Conservation (phyloP, 2,329 filamentous ascomycete genomes). For the Neocucurbitaria cava region DNA sequence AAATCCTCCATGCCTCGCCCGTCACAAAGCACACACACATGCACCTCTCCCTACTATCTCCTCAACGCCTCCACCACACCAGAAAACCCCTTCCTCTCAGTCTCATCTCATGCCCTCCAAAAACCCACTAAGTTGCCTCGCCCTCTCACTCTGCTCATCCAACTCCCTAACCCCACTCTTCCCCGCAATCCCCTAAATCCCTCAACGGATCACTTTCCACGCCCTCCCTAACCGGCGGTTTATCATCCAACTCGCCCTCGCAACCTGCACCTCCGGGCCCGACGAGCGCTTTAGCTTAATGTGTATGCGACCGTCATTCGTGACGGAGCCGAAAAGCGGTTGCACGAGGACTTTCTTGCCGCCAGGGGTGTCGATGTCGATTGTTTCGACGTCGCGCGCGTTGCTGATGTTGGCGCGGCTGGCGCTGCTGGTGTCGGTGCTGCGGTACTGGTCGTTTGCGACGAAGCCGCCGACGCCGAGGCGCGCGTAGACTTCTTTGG, state of each 20-base stretch:
- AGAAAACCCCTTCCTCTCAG: constrained; percentile 2
- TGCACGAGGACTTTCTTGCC: constrained; percentile 62
- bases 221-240: constrained; percentile 23
- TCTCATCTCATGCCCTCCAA: constrained; percentile 11
- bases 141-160: constrained; percentile 29
- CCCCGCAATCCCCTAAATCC: constrained; percentile 6
- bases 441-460: constrained; percentile 46
- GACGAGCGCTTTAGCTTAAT: constrained; percentile 30
- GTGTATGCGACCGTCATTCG: constrained; percentile 38
- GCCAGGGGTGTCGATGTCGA: constrained; percentile 53
- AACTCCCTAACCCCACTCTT: constrained; percentile 26
- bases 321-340: constrained; percentile 51
- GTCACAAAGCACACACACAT: too few relatives aligned
- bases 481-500: constrained; percentile 38
- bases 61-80: constrained; percentile 12
- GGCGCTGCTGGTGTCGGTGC: constrained; percentile 35
- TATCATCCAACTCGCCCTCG: constrained; percentile 33
- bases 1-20: not conserved
- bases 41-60: not conserved
- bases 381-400: constrained; percentile 40
- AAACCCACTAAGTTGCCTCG: constrained; percentile 19
- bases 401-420: constrained; percentile 12
- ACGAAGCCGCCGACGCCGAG: constrained; percentile 57
- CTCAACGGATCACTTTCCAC: constrained; percentile 12
- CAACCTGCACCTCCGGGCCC: constrained; percentile 33